These are phyloP conservation scores for Cicer chorassanicum DNA, from an alignment of 306 rosid genomes.

Conservation along the genomic window DNA sequence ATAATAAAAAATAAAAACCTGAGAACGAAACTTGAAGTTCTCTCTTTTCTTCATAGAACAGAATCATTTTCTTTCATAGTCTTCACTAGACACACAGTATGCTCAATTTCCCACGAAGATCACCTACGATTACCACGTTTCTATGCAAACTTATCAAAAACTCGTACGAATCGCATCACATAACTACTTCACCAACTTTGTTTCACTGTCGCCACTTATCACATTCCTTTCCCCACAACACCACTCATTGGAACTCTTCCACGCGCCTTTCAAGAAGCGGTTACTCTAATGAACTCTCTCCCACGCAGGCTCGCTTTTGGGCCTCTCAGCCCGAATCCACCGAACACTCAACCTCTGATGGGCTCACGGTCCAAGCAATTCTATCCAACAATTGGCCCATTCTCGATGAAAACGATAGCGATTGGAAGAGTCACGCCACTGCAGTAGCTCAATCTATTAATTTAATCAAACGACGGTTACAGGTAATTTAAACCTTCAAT, in stretches of 20 bases:
- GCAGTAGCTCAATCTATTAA: constrained; percentile 85
- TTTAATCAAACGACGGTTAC: constrained; percentile 79
- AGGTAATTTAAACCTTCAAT: constrained; percentile 52
- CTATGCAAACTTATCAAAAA: constrained; percentile 14
- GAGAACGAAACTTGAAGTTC: background rate
- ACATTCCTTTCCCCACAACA: constrained; percentile 5
- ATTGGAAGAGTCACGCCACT: constrained; percentile 93
- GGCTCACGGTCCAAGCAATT: constrained; percentile 76
- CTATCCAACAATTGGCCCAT: constrained; percentile 68
- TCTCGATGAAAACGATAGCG: constrained; percentile 66
- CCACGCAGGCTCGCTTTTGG: constrained; percentile 49
- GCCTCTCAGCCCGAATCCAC: constrained; percentile 53
- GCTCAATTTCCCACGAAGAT: constrained; percentile 45
- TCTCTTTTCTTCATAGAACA: background rate
- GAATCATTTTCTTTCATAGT: background rate
- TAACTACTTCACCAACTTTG: constrained; percentile 37
- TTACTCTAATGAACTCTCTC: constrained; percentile 4
- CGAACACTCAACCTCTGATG: constrained; percentile 73
- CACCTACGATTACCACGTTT: constrained; percentile 43
- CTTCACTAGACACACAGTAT: background rate
- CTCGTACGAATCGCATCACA: constrained; percentile 35
- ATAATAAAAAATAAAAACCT: too few relatives aligned
- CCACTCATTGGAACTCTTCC: constrained; percentile 23
- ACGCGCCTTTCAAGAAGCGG: constrained; percentile 16
- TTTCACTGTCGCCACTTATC: constrained; percentile 35